Conservation (phyloP, 108 stramenopile species). For the Nitzschia sp. region DNA sequence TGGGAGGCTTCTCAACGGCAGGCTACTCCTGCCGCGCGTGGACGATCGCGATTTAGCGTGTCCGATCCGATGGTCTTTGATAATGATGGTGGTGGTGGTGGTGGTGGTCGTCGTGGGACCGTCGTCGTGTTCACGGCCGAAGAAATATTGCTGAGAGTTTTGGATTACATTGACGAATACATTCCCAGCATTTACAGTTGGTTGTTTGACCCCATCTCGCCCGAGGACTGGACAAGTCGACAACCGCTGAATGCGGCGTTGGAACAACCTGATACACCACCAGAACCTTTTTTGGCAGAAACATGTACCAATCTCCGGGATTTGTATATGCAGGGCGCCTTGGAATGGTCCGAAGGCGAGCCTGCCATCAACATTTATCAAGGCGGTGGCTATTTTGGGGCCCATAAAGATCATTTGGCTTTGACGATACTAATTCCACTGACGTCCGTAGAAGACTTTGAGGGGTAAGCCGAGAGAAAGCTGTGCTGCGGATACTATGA, state of each 20-base stretch:
- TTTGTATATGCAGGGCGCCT: slow-evolving; percentile 18
- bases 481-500: no score
- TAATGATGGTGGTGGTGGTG: no score
- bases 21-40: neutral
- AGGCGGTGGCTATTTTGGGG: slow-evolving; percentile 30
- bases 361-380: slow-evolving; percentile 45
- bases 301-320: slow-evolving; percentile 15
- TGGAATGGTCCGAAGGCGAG: slow-evolving; percentile 39
- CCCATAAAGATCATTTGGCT: slow-evolving; percentile 41
- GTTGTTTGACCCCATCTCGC: slow-evolving; percentile 18
- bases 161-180: slow-evolving; percentile 19
- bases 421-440: slow-evolving; percentile 40
- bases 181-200: slow-evolving; percentile 27
- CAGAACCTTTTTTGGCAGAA: slow-evolving; percentile 6
- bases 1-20: slow-evolving; percentile 1
- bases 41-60: slow-evolving; percentile 17
- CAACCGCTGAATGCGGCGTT: slow-evolving; percentile 20
- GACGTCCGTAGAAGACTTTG: slow-evolving; percentile 20
- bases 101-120: no score
- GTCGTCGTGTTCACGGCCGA: slow-evolving; percentile 10
- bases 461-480: no score
- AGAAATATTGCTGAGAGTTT: slow-evolving; percentile 17
- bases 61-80: slow-evolving; percentile 14
- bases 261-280: slow-evolving; percentile 19
- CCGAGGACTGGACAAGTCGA: slow-evolving; percentile 9